These are phyloP conservation scores for Chlorella vulgaris DNA, from an alignment of 139 green algal species.

Conservation along the genomic window DNA sequence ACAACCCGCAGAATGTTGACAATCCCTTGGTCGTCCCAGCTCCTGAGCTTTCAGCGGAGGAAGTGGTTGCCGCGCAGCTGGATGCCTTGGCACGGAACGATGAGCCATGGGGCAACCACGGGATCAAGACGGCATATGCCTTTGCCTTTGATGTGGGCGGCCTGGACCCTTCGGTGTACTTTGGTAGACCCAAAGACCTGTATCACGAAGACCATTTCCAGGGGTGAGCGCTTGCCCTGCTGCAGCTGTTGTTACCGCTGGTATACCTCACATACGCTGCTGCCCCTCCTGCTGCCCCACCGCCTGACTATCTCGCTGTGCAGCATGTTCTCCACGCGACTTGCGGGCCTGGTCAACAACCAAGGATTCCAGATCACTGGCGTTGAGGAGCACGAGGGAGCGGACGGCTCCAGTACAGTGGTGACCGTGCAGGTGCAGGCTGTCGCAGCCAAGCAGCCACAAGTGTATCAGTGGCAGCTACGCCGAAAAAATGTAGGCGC, in stretches of 20 bases:
- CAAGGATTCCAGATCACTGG: constrained; percentile 19
- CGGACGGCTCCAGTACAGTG: not conserved
- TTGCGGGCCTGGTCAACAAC: constrained; percentile 50
- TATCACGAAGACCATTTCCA: constrained; percentile 83
- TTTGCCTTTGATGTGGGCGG: constrained; percentile 77
- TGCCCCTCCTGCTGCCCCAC: too few species aligned
- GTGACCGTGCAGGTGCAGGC: constrained; percentile 34
- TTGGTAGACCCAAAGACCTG: constrained; percentile 48
- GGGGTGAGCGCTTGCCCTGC: too few species aligned
- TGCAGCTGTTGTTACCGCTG: too few species aligned
- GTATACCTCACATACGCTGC: too few species aligned
- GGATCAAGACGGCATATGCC: constrained; percentile 76
- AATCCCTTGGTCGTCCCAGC: constrained; percentile 45
- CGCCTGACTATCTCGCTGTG: not conserved
- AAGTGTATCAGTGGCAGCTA: constrained; percentile 45
- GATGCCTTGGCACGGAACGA: constrained; percentile 53
- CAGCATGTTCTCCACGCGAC: constrained; percentile 47
- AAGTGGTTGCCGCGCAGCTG: constrained; percentile 54
- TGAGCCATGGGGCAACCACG: constrained; percentile 53
- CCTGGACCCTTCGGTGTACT: constrained; percentile 67
- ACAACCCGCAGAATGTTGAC: constrained; percentile 65
- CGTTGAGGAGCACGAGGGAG: not conserved
- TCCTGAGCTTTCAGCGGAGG: constrained; percentile 32
- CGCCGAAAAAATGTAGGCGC: constrained; percentile 49
- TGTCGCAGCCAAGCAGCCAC: constrained; percentile 2